These are phyloP conservation scores for Podospora comata DNA, from an alignment of 495 filamentous ascomycete species.

Conservation along the genomic window DNA sequence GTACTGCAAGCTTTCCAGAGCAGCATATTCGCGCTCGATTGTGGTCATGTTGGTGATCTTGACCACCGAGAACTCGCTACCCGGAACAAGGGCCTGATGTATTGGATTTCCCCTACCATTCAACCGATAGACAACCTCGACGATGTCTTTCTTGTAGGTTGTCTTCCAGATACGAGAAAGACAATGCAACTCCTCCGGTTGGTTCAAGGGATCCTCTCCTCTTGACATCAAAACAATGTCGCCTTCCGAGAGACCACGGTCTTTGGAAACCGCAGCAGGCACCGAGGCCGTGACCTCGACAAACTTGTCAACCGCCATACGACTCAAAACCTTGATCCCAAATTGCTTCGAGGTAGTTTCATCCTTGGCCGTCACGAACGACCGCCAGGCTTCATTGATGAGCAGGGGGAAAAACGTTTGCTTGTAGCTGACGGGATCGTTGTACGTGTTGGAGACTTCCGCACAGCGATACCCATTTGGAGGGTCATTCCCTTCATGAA, in stretches of 20 bases:
- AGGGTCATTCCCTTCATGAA: slow-evolving; percentile 78
- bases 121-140: slow-evolving; percentile 83
- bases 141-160: slow-evolving; percentile 68
- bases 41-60: slow-evolving; percentile 86
- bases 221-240: slow-evolving; percentile 85
- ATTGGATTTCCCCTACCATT: slow-evolving; percentile 54
- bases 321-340: slow-evolving; percentile 78
- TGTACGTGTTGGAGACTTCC: slow-evolving; percentile 71
- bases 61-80: slow-evolving; percentile 64
- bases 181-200: slow-evolving; percentile 67
- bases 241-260: slow-evolving; percentile 71
- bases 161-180: slow-evolving; percentile 79
- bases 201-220: slow-evolving; percentile 59
- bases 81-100: slow-evolving; percentile 50
- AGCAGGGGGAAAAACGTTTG: slow-evolving; percentile 86
- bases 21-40: slow-evolving; percentile 91
- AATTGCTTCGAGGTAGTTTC: slow-evolving; percentile 75
- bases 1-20: slow-evolving; percentile 83
- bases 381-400: slow-evolving; percentile 92
- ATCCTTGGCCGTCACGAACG: slow-evolving; percentile 84
- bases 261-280: slow-evolving; percentile 63
- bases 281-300: slow-evolving; percentile 85
- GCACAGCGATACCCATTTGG: slow-evolving; percentile 70
- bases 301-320: slow-evolving; percentile 86
- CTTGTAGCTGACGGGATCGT: slow-evolving; percentile 74